A percentile compares a stretch with the other conserved stretches of the same genome.
Conservation (phyloP, 306 rosid genomes). For the Cucumis hystrix region DNA sequence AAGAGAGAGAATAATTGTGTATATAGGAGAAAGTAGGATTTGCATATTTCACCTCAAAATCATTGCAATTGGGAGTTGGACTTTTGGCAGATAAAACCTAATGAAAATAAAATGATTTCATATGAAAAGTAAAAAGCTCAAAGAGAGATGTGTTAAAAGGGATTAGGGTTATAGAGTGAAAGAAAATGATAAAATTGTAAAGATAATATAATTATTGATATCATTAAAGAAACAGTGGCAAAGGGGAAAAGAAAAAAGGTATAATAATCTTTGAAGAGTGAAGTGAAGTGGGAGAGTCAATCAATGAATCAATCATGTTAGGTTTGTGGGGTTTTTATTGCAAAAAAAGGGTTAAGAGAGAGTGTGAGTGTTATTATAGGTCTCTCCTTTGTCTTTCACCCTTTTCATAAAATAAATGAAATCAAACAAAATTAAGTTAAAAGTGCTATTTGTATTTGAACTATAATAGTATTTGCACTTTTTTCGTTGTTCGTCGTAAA, state of each 20-base stretch:
- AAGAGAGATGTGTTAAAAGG: background rate
- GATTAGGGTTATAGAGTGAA: background rate
- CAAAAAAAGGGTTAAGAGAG: background rate
- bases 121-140: background rate
- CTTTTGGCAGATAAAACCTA: background rate
- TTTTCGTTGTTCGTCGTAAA: too few relatives aligned
- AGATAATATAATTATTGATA: background rate
- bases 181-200: background rate
- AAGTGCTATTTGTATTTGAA: too few relatives aligned
- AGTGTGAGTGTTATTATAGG: background rate
- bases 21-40: constrained; percentile 7
- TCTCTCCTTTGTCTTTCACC: too few relatives aligned
- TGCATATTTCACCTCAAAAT: constrained; percentile 1
- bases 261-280: background rate
- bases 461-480: too few relatives aligned
- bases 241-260: background rate
- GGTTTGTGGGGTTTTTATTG: constrained; percentile 19
- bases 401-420: too few relatives aligned
- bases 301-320: constrained; percentile 47
- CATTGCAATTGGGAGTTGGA: constrained; percentile 3
- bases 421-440: too few relatives aligned
- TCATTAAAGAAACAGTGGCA: background rate
- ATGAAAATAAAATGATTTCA: background rate
- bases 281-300: constrained; percentile 19
- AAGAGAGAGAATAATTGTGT: background rate